Evolutionary conservation across 257 asterid genomes (phyloP), one percentile per base, ranked within the genome.

Genomic region (Eustoma russellianum): DNA sequence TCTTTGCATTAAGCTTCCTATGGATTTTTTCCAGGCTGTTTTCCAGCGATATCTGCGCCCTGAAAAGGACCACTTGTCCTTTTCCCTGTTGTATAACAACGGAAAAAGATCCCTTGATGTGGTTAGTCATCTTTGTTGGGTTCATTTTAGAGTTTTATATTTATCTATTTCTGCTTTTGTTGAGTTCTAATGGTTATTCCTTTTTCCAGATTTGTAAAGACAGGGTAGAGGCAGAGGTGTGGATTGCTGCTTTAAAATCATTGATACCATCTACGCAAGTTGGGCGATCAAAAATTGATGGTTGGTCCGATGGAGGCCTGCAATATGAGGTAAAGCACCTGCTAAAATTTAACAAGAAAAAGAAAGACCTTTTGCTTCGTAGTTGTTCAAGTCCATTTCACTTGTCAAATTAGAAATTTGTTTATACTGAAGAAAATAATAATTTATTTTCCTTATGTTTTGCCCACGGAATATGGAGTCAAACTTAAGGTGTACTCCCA

Each of bases 41-140:
- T 90, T 90, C 58, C 94, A 77, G 77, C 80, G 93, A 50, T 82
- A 81, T 77, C 76, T 80, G 60, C 85, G 88, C 47, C 93, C 95
- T 50, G 98, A 90, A 43, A 83, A 90, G 77, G 98, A 90, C 56
- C 79, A 90, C 70, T 57, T 90, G 63, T 86, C 98, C 41, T 90
- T 90, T 72, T 90, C 98, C 59, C 95, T 90, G 71, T 75, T 90
- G 61, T 80, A 83, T 65, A 83, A 75, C 79, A 72, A 83, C 85
- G 96, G 98, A 53, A 82, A 83, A 77, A 77, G 94, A 80, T 90
- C 98, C 55, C 95, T 86, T 48, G 98, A 90, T 74, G 81, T 90
- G 96, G 96, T 90, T 57, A 57, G 95, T 78, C 72, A 57, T 48
- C 24, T 53, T 13, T 33, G 16, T 53, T 56, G 61, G 43, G 49